Base-by-base conservation (phyloP, 2,329 filamentous ascomycete species). In the Apiospora aurea region DNA sequence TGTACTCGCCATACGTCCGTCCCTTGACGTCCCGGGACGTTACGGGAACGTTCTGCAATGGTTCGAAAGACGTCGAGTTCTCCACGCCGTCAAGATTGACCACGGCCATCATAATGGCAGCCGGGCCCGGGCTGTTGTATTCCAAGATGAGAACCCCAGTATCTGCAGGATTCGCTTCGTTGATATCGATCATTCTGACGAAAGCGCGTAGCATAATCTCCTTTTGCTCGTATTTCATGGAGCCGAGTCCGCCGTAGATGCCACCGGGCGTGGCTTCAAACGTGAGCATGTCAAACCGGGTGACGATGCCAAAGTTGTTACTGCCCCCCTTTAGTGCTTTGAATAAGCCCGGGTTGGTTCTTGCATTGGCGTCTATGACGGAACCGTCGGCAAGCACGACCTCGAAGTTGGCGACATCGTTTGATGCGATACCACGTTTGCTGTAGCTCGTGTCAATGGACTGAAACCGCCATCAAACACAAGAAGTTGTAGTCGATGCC, bases 271-370 rank as follows among this genome's bases (percentile, higher is more conserved):
- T 67, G 11, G 38, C 64, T 14, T 41, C 38, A 24, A 67, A 44
- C 1, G 64, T 44, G 10, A 43, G 38, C 38, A 67, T 41, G 24
- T 67, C 64, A 16, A 67, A 44, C 24, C 64, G 64, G 2, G 64
- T 67, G 18, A 67, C 64, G 64, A 67, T 67, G 64, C 64, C 64
- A 16, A 67, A 67, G 38, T 67, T 67, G 38, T 44, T 67, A 16
- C 64, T 44, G 64, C 64, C 64, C 4, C 64, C 64, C 43, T 67
- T 67, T 11, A 67, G 64, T 24, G 64, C 24, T 8, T 46, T 43
- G 41, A 67, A 67, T 8, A 67, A 21, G 7, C 16, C 41, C 21
- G 64, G 43, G 38, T 46, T 16, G 21, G 21, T 34, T 21, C 10
- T 67, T 21, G 64, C 64, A 29, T 67, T 67, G n/a, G 64, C 64